A percentile compares a stretch with the other conserved stretches of the same genome.
phyloP scores from a whole-genome alignment of 1,284 basidiomycete genomes.

The Cystobasidiaceae sp. region DNA sequence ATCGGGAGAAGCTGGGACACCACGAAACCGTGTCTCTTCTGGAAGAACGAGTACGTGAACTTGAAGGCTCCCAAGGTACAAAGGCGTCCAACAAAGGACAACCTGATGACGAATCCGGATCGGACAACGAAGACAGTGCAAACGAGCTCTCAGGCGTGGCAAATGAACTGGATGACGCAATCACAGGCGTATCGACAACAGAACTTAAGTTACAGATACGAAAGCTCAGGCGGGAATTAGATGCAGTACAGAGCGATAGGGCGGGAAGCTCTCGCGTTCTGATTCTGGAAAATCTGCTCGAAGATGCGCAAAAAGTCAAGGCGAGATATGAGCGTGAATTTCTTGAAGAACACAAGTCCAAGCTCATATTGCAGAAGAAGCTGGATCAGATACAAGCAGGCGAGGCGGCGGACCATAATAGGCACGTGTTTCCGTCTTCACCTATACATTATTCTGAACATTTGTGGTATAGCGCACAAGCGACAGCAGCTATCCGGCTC shows the following conservation, averaged over 20 bases:
- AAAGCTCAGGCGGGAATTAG: constrained; percentile 75
- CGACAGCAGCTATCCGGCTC: constrained; percentile 77
- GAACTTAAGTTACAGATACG: constrained; percentile 80
- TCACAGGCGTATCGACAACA: constrained; percentile 79
- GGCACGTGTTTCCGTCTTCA: constrained; percentile 53
- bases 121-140: constrained; percentile 36
- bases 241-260: constrained; percentile 65
- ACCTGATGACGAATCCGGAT: constrained; percentile 28
- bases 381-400: constrained; percentile 84
- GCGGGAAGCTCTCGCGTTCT: constrained; percentile 67
- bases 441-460: neutral
- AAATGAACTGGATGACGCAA: constrained; percentile 77
- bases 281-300: constrained; percentile 81
- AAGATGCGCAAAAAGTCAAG: constrained; percentile 86
- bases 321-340: constrained; percentile 84
- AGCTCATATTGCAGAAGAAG: constrained; percentile 70
- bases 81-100: constrained; percentile 30
- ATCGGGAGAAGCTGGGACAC: constrained; percentile 57
- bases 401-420: constrained; percentile 67
- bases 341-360: constrained; percentile 73
- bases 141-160: constrained; percentile 55
- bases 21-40: constrained; percentile 80
- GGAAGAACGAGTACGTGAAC: constrained; percentile 83
- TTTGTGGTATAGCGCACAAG: constrained; percentile 60
- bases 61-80: constrained; percentile 56